Conservation (phyloP, 108 stramenopile species). For the Cyclotella baltica region DNA sequence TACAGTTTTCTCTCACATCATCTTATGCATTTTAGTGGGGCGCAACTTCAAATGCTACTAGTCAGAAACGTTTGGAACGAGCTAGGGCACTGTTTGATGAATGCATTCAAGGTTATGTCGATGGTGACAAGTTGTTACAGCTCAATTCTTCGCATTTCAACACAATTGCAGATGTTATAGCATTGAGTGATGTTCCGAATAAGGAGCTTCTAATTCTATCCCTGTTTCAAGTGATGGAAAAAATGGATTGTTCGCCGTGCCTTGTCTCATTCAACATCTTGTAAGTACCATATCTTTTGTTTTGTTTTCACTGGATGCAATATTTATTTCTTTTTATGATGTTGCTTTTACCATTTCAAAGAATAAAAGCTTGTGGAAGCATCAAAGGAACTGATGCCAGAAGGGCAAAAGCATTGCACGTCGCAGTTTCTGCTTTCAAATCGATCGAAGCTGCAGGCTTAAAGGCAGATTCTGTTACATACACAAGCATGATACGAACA, state of each 20-base stretch:
- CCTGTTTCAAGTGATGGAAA: constrained; percentile 46
- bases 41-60: constrained; percentile 8
- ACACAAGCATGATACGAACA: constrained; percentile 45
- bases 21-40: constrained; percentile 31
- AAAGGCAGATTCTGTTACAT: constrained; percentile 46
- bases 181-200: constrained; percentile 20
- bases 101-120: constrained; percentile 27
- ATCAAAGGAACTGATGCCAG: constrained; percentile 23
- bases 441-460: constrained; percentile 37
- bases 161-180: constrained; percentile 25
- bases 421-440: constrained; percentile 40
- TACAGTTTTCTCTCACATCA: background rate
- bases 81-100: constrained; percentile 34
- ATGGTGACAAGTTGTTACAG: constrained; percentile 29
- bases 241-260: constrained; percentile 31
- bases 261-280: constrained; percentile 51
- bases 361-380: constrained; percentile 41
- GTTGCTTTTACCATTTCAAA: background rate
- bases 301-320: background rate
- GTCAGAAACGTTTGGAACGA: constrained; percentile 24
- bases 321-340: background rate
- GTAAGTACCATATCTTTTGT: constrained; percentile 24
- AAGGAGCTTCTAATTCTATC: constrained; percentile 33
- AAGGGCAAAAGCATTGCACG: constrained; percentile 36
- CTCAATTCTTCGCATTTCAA: constrained; percentile 33